Conservation (phyloP, 2,329 filamentous ascomycete genomes). For the Cercospora sesami region DNA sequence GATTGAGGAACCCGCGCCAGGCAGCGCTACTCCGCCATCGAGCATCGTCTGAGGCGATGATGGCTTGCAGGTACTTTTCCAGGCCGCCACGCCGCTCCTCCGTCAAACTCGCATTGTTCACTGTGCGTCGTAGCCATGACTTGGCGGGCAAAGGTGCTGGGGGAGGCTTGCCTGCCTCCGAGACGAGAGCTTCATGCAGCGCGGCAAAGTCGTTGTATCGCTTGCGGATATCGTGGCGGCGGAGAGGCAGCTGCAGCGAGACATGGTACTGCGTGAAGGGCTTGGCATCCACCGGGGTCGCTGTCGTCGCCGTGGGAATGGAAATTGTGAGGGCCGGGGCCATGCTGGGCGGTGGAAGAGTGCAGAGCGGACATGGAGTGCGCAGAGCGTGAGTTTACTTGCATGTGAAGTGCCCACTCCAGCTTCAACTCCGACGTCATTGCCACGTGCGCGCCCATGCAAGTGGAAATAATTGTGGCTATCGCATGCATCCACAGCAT, state of each 20-base stretch:
- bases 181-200: constrained; percentile 64
- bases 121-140: constrained; percentile 73
- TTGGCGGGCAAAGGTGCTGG: constrained; percentile 70
- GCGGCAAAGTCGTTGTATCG: constrained; percentile 77
- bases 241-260: constrained; percentile 71
- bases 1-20: constrained; percentile 72
- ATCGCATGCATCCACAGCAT: not conserved
- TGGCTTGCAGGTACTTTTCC: constrained; percentile 69
- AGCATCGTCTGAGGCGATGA: constrained; percentile 71
- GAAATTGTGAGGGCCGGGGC: constrained; percentile 48
- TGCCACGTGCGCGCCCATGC: constrained; percentile 1
- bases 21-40: constrained; percentile 72
- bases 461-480: not conserved
- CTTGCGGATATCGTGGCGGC: constrained; percentile 73
- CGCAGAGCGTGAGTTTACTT: not conserved
- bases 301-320: constrained; percentile 53
- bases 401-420: not conserved
- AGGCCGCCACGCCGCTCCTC: constrained; percentile 68
- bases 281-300: constrained; percentile 55
- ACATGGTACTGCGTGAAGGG: constrained; percentile 78
- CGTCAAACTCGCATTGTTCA: constrained; percentile 67
- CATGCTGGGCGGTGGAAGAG: constrained; percentile 37
- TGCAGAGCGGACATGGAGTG: not conserved
- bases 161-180: constrained; percentile 62
- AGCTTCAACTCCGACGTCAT: not conserved